Base-by-base conservation (phyloP, 805 yeast genomes). In the Komagataella ulmi region DNA sequence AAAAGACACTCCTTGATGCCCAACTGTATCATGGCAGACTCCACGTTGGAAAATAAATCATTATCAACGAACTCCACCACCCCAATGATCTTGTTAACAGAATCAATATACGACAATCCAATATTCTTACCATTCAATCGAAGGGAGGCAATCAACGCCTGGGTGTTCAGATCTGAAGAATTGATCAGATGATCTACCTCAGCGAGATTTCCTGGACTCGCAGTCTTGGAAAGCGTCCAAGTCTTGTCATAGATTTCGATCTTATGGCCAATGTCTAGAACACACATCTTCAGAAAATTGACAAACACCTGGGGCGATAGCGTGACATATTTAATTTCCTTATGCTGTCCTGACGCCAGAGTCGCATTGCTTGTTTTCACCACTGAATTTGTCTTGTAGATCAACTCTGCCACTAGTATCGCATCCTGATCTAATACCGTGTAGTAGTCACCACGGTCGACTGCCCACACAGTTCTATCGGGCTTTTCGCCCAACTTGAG, bases 181-280 rank as follows among this genome's bases (percentile, higher is more conserved):
- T 68, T 68, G 56, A 88, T 71, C 66, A 88, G 67, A 40, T 85
- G 89, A 57, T 87, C 96, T 48, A 85, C 78, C 46, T 74, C 81
- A 53, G 83, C 86, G 49, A 90, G 68, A 65, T 93, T 90, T 5
- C 99, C 99, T 0, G 98, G 97, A 1, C 96, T 83, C 0, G 96
- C 97, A 46, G 73, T 67, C 53, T 71, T 76, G 55, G 69, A 57
- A 51, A 76, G 68, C 49, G 65, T 72, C 77, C 96, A 91, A 54
- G 65, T 68, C 61, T 74, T 79, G 57, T 81, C 81, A 63, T 85
- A 91, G 17, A 93, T 76, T 61, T 90, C 96, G 17, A 93, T 77
- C 63, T 88, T 88, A 59, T 75, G 75, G 17, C 89, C 88, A 49
- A 76, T 73, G 45, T 83, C 87, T 47, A 89, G 71, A 19, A 93